Evolutionary conservation across 352 stramenopile species (phyloP), one percentile per base, ranked within the genome.

Genomic region (Globisporangium iwayamae): DNA sequence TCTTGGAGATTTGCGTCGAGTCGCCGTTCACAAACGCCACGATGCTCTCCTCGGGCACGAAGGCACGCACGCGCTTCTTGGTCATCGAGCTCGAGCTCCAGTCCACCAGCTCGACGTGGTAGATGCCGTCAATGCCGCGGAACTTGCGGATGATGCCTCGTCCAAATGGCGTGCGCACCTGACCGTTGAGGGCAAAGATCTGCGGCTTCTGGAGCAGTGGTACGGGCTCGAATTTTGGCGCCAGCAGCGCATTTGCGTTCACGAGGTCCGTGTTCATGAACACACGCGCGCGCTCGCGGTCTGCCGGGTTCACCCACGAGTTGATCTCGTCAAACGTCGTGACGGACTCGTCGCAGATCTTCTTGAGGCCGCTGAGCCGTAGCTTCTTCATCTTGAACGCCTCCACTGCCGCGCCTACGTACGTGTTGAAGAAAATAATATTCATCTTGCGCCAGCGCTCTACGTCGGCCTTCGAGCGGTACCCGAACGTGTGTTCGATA

Each of bases 391-490:
- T 83, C 41, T 72, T 73, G 61, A 71, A 90, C 30, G 83, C 85
- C 46, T 96, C 80, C 4, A 94, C 73, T 1, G 90, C 87, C 14
- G 89, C 90, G 43, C 89, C 90, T 18, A 94, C 74, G 52, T 96
- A 97, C 39, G 89, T 96, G 68, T 96, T 81, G 62, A 97, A 97
- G 68, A 97, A 98, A 13, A 96, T 67, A 34, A 97, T 96, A 67
- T 94, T 93, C 70, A 96, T 94, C 63, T 82, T 79, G 43, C 78
- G 76, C 80, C 89, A 97, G 32, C 75, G 75, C 51, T 87, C 80
- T 20, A 93, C 47, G 52, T 90, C 82, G n/a, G 87, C 78, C 52
- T 83, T 84, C 8, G 78, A 87, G 41, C 83, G 73, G 54, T 91
- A 94, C 18, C 87, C 91, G 58, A 89, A 96, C 38, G 89, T 94